Percentiles rank a stretch among this genome's conserved stretches.
Evolutionary conservation across 768 basidiomycete species (phyloP).

Genomic region (Podaxis carcinomalis): DNA sequence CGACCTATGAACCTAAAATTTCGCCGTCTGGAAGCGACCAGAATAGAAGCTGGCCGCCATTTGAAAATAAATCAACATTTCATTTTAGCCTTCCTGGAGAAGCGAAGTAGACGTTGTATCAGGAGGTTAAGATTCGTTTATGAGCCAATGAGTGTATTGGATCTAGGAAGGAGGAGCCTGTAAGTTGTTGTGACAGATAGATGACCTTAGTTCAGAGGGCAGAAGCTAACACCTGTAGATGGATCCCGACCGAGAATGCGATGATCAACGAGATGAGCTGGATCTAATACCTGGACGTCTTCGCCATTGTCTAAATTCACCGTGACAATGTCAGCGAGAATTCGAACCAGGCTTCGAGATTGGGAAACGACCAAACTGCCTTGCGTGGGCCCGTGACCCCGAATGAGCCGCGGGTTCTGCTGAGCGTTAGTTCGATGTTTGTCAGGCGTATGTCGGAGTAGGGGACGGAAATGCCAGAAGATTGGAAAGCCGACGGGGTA

Average conservation of each 20-base stretch:
- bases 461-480: not conserved
- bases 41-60: not conserved
- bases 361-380: not conserved
- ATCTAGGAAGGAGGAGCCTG: constrained; percentile 2
- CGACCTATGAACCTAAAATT: not conserved
- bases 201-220: not conserved
- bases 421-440: not conserved
- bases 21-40: not conserved
- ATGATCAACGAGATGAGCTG: constrained; percentile 4
- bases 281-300: not conserved
- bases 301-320: not conserved
- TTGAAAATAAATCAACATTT: not conserved
- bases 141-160: not conserved
- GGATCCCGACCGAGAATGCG: not conserved
- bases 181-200: not conserved
- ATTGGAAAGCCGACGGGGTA: not conserved
- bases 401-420: not conserved
- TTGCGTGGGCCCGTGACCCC: not conserved
- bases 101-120: not conserved
- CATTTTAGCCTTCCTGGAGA: not conserved
- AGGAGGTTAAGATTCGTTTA: constrained; percentile 5
- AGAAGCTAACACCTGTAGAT: not conserved
- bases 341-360: not conserved
- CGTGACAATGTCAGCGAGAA: not conserved
- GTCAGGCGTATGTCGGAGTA: not conserved